These are phyloP conservation scores for Xylaria flabelliformis DNA, from an alignment of 495 filamentous ascomycete species.

Conservation along the genomic window DNA sequence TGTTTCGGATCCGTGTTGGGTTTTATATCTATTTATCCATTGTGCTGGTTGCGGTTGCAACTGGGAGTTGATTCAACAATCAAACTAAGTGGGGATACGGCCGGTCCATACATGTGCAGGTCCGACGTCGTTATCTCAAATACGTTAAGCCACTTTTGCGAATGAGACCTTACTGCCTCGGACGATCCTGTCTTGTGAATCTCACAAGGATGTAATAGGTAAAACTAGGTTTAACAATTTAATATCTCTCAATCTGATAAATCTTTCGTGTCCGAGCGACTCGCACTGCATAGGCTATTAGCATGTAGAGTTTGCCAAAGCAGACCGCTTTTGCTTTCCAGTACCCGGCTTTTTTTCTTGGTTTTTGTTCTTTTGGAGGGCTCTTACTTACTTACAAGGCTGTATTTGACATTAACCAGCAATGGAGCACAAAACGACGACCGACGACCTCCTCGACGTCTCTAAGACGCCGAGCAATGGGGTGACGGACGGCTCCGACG, in stretches of 20 bases:
- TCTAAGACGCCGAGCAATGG: slow-evolving; percentile 7
- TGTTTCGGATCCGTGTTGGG: neutral
- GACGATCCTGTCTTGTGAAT: neutral
- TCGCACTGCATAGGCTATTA: neutral
- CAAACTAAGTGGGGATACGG: slow-evolving; percentile 9
- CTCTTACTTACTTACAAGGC: neutral
- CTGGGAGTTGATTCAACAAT: neutral
- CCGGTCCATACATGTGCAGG: neutral
- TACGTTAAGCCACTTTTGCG: neutral
- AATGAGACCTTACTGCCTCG: too few species aligned
- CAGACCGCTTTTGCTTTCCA: neutral
- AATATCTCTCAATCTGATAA: slow-evolving; percentile 8
- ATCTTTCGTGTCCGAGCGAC: neutral
- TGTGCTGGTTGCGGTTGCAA: neutral
- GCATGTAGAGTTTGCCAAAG: neutral
- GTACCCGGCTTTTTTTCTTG: neutral
- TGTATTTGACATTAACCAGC: neutral
- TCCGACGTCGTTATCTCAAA: neutral
- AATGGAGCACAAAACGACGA: neutral
- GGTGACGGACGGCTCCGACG: neutral
- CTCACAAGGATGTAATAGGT: neutral
- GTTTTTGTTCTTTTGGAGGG: neutral
- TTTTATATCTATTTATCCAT: neutral
- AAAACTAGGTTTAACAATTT: neutral
- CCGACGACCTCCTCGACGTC: neutral